phyloP scores from a whole-genome alignment of 139 green algal species.

The Ostreobium quekettii region DNA sequence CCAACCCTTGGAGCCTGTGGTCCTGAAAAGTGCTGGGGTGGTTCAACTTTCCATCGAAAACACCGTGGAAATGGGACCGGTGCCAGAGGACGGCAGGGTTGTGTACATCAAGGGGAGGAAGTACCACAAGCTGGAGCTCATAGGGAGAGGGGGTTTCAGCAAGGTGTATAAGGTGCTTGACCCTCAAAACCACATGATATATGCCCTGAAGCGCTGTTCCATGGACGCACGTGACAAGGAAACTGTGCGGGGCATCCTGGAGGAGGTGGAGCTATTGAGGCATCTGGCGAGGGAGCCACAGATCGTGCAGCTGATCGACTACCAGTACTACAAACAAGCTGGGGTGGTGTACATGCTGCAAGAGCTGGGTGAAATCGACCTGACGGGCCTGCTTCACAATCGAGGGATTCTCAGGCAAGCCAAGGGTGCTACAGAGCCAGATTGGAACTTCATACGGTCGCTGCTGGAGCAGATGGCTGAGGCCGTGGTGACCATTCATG shows the following conservation, averaged over 20 bases:
- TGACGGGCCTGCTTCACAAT: not conserved
- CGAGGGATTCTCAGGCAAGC: not conserved
- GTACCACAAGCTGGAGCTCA: not conserved
- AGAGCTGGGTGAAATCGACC: not conserved
- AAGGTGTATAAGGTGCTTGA: not conserved
- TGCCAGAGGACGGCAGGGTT: not conserved
- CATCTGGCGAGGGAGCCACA: not conserved
- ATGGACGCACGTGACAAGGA: not conserved
- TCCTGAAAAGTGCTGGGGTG: too few species aligned
- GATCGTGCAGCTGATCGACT: not conserved
- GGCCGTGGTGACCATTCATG: conserved; percentile 23
- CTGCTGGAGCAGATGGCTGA: not conserved
- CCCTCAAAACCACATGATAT: too few species aligned
- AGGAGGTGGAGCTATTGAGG: not conserved
- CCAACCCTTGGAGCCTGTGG: too few species aligned
- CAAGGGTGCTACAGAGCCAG: not conserved
- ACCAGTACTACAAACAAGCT: not conserved
- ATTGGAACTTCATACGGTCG: not conserved
- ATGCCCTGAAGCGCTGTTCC: not conserved
- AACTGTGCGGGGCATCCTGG: not conserved
- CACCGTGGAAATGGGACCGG: too few species aligned
- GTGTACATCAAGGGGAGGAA: not conserved
- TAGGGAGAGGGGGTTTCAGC: not conserved
- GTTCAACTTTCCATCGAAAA: too few species aligned
- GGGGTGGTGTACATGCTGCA: not conserved